phyloP scores from a whole-genome alignment of 768 basidiomycete genomes.

The Nidularia sp. region DNA sequence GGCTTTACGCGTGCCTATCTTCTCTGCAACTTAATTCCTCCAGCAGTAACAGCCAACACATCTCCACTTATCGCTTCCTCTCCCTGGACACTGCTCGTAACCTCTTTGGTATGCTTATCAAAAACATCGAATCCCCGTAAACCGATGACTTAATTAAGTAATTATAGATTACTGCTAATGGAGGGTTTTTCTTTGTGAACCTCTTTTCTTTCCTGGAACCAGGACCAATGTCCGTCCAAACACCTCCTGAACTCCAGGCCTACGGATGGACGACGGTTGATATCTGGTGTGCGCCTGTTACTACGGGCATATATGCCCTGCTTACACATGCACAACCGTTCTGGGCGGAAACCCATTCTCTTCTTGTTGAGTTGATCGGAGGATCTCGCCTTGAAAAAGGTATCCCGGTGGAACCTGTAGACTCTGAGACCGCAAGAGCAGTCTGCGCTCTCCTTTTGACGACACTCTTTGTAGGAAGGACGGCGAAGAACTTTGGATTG shows the following conservation, averaged over 20 bases:
- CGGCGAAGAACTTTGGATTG: slow-evolving; percentile 59
- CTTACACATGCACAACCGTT: slow-evolving; percentile 87
- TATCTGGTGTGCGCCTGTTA: slow-evolving; percentile 78
- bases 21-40: slow-evolving; percentile 74
- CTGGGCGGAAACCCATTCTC: slow-evolving; percentile 58
- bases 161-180: slow-evolving; percentile 64
- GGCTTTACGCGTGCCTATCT: slow-evolving; percentile 77
- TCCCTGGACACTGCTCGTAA: slow-evolving; percentile 73
- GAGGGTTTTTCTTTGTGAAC: slow-evolving; percentile 77
- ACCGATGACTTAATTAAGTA: neutral
- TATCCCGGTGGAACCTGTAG: slow-evolving; percentile 38
- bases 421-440: slow-evolving; percentile 64
- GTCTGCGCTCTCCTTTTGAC: slow-evolving; percentile 66
- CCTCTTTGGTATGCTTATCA: slow-evolving; percentile 50
- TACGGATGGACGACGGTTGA: slow-evolving; percentile 87
- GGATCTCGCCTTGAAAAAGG: slow-evolving; percentile 21
- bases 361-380: slow-evolving; percentile 46
- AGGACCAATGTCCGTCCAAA: slow-evolving; percentile 60
- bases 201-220: slow-evolving; percentile 75
- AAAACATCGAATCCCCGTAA: neutral
- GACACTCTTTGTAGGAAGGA: slow-evolving; percentile 56
- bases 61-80: slow-evolving; percentile 51
- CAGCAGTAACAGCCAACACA: slow-evolving; percentile 52
- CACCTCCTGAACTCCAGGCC: slow-evolving; percentile 75
- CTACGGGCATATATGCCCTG: slow-evolving; percentile 75